phyloP scores from a whole-genome alignment of 352 stramenopile genomes.

The Paralagenidium karlingii region DNA sequence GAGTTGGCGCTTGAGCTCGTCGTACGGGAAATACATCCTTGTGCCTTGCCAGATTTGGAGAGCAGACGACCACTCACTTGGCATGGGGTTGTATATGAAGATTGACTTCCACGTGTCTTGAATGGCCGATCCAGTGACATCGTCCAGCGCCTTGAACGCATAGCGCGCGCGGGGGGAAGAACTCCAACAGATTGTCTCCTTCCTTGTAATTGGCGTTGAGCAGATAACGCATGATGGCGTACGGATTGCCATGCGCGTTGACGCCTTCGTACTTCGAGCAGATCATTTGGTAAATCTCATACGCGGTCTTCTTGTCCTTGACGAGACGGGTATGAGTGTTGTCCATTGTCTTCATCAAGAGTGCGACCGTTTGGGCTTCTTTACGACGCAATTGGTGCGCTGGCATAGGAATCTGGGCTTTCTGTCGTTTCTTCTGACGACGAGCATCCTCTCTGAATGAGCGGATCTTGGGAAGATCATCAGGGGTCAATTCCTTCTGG shows the following conservation, averaged over 20 bases:
- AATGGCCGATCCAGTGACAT: slow-evolving; percentile 4
- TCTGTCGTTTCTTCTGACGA: too few species aligned
- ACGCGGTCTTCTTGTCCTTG: slow-evolving; percentile 6
- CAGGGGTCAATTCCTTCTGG: too few species aligned
- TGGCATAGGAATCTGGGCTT: too few species aligned
- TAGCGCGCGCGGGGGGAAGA: slow-evolving; percentile 4
- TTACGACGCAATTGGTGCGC: neutral
- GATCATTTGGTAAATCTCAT: slow-evolving; percentile 5
- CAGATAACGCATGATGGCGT: slow-evolving; percentile 5
- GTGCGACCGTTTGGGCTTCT: slow-evolving; percentile 8
- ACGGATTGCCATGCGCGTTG: slow-evolving; percentile 2
- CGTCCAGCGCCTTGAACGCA: slow-evolving; percentile 2
- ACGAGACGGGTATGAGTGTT: slow-evolving; percentile 7
- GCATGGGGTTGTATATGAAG: too few species aligned
- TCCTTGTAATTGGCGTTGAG: slow-evolving; percentile 6
- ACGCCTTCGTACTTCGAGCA: slow-evolving; percentile 6
- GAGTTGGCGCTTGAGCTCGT: too few species aligned
- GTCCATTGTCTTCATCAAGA: slow-evolving; percentile 12
- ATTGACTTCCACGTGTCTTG: slow-evolving; percentile 1
- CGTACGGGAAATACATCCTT: too few species aligned
- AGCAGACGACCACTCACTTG: too few species aligned
- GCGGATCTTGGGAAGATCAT: too few species aligned
- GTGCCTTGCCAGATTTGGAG: too few species aligned
- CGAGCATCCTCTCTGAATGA: too few species aligned
- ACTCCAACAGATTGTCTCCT: slow-evolving; percentile 1